These are phyloP conservation scores for Kurtzmaniella quercitrusa DNA, from an alignment of 1,139 yeast species.

Conservation along the genomic window DNA sequence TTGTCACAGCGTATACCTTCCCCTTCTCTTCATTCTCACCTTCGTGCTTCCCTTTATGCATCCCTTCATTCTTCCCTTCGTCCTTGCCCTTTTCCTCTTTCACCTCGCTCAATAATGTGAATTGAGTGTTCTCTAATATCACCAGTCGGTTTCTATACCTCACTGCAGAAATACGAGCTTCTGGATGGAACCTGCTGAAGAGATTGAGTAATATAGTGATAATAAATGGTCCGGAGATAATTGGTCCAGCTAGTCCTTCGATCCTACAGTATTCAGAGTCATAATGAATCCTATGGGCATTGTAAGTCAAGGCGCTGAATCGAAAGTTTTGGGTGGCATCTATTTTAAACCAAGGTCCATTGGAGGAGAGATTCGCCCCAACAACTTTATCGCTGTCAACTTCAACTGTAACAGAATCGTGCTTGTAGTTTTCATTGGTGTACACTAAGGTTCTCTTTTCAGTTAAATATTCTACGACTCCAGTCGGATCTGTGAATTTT, in stretches of 20 bases:
- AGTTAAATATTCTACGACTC: slow-evolving; percentile 10
- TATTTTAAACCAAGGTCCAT: neutral
- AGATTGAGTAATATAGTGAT: slow-evolving; percentile 56
- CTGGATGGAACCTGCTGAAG: slow-evolving; percentile 23
- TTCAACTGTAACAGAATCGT: too few relatives aligned
- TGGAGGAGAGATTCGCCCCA: neutral
- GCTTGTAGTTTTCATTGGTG: slow-evolving; percentile 24
- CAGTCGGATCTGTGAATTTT: slow-evolving; percentile 17
- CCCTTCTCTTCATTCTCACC: too few relatives aligned
- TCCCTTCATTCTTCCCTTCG: too few relatives aligned
- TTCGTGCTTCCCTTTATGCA: too few relatives aligned
- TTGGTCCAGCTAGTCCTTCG: slow-evolving; percentile 58
- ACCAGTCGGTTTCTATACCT: slow-evolving; percentile 51
- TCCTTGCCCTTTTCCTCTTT: neutral
- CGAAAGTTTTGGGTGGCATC: slow-evolving; percentile 27
- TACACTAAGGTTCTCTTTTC: slow-evolving; percentile 36
- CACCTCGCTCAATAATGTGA: slow-evolving; percentile 1
- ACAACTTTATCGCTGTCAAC: too few relatives aligned
- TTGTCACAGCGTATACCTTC: neutral
- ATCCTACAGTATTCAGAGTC: slow-evolving; percentile 49
- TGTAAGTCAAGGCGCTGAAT: slow-evolving; percentile 72
- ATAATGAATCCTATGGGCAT: slow-evolving; percentile 80
- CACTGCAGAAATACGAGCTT: slow-evolving; percentile 21
- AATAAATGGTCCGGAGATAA: slow-evolving; percentile 82
- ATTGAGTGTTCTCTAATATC: slow-evolving; percentile 25